A percentile compares a stretch with the other conserved stretches of the same genome.
Conservation (phyloP, 306 rosid species). For the Rosa persica region DNA sequence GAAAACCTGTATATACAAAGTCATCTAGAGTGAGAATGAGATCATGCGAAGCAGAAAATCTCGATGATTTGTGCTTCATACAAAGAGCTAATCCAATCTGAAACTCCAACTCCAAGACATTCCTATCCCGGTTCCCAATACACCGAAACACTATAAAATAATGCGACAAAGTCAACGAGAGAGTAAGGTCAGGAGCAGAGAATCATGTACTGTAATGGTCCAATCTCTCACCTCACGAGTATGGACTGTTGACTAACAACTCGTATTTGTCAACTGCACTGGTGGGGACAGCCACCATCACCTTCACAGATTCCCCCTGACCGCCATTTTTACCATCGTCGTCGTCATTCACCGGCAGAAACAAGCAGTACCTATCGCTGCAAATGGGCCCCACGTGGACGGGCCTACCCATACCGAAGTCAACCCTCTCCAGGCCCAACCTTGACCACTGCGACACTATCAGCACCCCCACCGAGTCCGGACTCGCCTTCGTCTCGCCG, state of each 20-base stretch:
- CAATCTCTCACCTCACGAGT: slow-evolving; percentile 18
- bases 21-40: too few species aligned
- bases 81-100: not conserved
- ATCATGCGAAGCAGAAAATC: not conserved
- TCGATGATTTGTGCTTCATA: not conserved
- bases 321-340: not conserved
- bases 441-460: slow-evolving; percentile 92
- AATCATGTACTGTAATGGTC: not conserved
- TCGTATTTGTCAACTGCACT: slow-evolving; percentile 59
- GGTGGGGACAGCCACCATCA: slow-evolving; percentile 74
- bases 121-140: not conserved
- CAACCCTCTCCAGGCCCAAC: slow-evolving; percentile 75
- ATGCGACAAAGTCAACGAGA: not conserved
- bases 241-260: slow-evolving; percentile 35
- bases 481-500: slow-evolving; percentile 50
- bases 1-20: not conserved
- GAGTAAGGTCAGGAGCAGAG: not conserved
- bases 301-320: slow-evolving; percentile 64
- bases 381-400: slow-evolving; percentile 66
- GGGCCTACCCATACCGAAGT: slow-evolving; percentile 66
- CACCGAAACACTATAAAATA: not conserved
- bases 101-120: not conserved
- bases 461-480: slow-evolving; percentile 79
- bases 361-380: slow-evolving; percentile 74
- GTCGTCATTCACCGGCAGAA: slow-evolving; percentile 51